Conservation (phyloP, 73 alveolate species). For the Diophrys appendiculata region DNA sequence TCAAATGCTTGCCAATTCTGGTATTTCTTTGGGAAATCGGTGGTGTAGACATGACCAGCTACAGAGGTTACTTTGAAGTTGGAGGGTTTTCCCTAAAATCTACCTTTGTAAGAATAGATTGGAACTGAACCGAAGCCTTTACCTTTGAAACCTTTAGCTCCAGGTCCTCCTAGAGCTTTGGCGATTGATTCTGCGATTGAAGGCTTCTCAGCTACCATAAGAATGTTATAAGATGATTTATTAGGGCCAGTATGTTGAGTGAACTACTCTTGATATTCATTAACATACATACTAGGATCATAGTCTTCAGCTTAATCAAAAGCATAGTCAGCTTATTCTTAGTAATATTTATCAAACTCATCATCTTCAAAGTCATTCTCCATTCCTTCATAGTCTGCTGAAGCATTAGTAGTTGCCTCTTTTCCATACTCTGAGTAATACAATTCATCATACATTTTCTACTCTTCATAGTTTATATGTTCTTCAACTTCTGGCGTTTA, state of each 20-base stretch:
- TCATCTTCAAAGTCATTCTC: too few relatives aligned
- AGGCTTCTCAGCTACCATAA: conserved; percentile 99
- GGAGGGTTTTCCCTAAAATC: conserved; percentile 68
- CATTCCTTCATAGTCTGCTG: too few relatives aligned
- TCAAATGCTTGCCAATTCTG: conserved; percentile 93
- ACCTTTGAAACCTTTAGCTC: conserved; percentile 46
- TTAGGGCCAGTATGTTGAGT: conserved; percentile 45
- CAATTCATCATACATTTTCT: too few relatives aligned
- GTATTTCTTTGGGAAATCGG: conserved; percentile 96
- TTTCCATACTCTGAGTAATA: too few relatives aligned
- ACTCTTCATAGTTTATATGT: too few relatives aligned
- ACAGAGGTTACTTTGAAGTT: conserved; percentile 82
- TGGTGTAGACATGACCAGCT: conserved; percentile 97
- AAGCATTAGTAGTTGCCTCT: too few relatives aligned
- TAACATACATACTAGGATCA: background rate
- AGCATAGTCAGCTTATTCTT: too few relatives aligned
- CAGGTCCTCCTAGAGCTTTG: conserved; percentile 76
- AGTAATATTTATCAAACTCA: too few relatives aligned
- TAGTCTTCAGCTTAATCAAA: too few relatives aligned
- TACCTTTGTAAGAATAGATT: conserved; percentile 72
- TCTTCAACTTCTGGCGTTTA: too few relatives aligned
- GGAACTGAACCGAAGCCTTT: conserved; percentile 30
- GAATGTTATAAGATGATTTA: conserved; percentile 63
- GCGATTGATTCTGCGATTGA: conserved; percentile 96
- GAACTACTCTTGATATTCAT: conserved; percentile 17